Base-by-base conservation (phyloP, 441 rosid species). In the Mallotus japonicus region DNA sequence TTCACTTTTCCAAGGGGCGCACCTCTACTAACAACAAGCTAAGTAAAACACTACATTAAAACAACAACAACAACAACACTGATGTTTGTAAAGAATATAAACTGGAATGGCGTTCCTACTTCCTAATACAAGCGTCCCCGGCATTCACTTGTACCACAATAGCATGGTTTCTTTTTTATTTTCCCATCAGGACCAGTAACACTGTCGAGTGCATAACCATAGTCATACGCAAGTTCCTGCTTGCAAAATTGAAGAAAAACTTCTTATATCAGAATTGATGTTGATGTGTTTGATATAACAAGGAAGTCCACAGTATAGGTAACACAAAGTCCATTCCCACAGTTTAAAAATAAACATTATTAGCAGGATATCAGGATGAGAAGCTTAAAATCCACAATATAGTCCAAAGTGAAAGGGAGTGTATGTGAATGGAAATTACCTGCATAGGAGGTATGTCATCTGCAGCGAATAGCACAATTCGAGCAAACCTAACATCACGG, bases 201-300 rank as follows among this genome's bases (percentile, higher is more conserved):
- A 34, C 97, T 90, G 79, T 91, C 89, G 22, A 89, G 87, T 3
- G 76, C 82, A 73, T 90, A 90, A 17, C 95, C 95, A 73, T 89
- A 92, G 72, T 94, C 97, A 66, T 94, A 94, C 0, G 89, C 78
- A 5, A 93, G 90, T 78, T 90, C 95, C 97, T 92, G 77, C 62
- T 37, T 24, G 19, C 74, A 71, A 60, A 62, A 76, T 53, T 22
- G 53, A 57, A 65, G 16, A 66, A 53, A 24, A 24, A 4, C n/a
- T 57, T 56, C 16, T 57, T 64, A 75, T 69, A 19, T 62, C 50
- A 22, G 22, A 54, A 40, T 24, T 62, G 44, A 4, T 60, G 34
- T 37, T 53, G 63, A 64, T 8, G 19, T 15, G 17, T 61, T 0
- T 17, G 22, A 40, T 7, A 44, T 51, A n/a, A 5, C 3, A 3